These are phyloP conservation scores for Chaetothyriales sp. DNA, from an alignment of 2,329 filamentous ascomycete genomes.

Conservation along the genomic window DNA sequence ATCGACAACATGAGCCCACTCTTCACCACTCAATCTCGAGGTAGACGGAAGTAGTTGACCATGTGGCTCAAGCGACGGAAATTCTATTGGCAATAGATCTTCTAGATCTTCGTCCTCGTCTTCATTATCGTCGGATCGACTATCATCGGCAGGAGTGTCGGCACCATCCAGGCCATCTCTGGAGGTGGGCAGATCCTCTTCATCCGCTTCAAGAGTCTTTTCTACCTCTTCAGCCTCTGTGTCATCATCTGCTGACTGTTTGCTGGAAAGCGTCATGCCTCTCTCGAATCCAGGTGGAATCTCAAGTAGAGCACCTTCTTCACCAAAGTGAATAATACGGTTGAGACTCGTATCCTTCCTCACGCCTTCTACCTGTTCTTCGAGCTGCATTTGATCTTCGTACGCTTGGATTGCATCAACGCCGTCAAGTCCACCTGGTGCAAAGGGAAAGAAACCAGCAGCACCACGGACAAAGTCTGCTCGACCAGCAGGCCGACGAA, in stretches of 20 bases:
- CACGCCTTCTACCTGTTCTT: slow-evolving; percentile 31
- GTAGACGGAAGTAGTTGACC: slow-evolving; percentile 59
- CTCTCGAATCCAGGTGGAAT: slow-evolving; percentile 68
- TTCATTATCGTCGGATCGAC: slow-evolving; percentile 16
- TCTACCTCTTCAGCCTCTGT: slow-evolving; percentile 59
- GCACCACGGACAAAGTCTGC: slow-evolving; percentile 88
- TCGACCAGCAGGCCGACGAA: slow-evolving; percentile 70
- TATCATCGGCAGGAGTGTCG: slow-evolving; percentile 7
- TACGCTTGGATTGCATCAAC: slow-evolving; percentile 74
- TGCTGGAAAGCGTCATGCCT: slow-evolving; percentile 58
- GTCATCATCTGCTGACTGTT: slow-evolving; percentile 43
- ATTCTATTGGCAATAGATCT: slow-evolving; percentile 76
- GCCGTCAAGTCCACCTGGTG: slow-evolving; percentile 74
- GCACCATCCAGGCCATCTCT: neutral
- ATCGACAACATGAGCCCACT: slow-evolving; percentile 99
- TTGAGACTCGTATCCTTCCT: slow-evolving; percentile 47
- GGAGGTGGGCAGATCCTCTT: slow-evolving; percentile 2
- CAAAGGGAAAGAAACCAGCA: slow-evolving; percentile 87
- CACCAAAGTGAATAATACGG: slow-evolving; percentile 68
- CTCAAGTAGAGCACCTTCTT: slow-evolving; percentile 64
- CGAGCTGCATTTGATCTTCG: slow-evolving; percentile 56
- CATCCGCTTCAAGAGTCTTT: slow-evolving; percentile 40
- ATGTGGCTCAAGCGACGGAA: slow-evolving; percentile 76
- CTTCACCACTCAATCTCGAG: slow-evolving; percentile 59
- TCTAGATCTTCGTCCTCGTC: slow-evolving; percentile 57